These are phyloP conservation scores for Solanum chaucha DNA, from an alignment of 257 asterid species.

Conservation along the genomic window DNA sequence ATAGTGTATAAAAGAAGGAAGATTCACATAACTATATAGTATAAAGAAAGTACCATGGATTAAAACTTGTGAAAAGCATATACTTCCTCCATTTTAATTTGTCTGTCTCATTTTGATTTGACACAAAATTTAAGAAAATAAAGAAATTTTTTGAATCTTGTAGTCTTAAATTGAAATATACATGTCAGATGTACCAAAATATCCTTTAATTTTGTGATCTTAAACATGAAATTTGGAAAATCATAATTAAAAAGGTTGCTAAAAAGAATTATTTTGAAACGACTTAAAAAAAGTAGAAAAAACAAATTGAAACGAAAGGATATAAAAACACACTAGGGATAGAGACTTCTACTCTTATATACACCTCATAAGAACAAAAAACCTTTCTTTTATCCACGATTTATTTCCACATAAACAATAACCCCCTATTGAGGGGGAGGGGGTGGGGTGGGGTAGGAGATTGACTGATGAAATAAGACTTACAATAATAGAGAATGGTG, in stretches of 20 bases:
- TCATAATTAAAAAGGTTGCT: background rate
- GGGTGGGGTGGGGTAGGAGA: background rate
- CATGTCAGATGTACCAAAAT: background rate
- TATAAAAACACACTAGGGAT: background rate
- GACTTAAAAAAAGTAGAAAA: too few species aligned
- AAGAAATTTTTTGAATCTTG: too few species aligned
- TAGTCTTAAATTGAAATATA: too few species aligned
- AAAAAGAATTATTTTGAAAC: background rate
- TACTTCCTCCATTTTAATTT: too few species aligned
- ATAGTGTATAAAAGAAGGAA: background rate
- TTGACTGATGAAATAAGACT: background rate
- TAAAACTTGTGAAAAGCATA: background rate
- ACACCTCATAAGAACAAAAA: background rate
- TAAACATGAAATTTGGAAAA: too few species aligned
- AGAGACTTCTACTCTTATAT: background rate
- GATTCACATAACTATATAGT: background rate
- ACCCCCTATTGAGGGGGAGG: background rate
- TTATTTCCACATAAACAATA: background rate
- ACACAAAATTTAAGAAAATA: too few species aligned
- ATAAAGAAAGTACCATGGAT: background rate
- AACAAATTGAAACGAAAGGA: background rate
- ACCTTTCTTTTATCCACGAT: background rate
- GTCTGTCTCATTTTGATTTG: background rate
- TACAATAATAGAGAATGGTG: background rate
- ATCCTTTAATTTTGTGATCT: too few species aligned